These are phyloP conservation scores for Calonectria hongkongensis DNA, from an alignment of 2,329 filamentous ascomycete species.

Conservation along the genomic window DNA sequence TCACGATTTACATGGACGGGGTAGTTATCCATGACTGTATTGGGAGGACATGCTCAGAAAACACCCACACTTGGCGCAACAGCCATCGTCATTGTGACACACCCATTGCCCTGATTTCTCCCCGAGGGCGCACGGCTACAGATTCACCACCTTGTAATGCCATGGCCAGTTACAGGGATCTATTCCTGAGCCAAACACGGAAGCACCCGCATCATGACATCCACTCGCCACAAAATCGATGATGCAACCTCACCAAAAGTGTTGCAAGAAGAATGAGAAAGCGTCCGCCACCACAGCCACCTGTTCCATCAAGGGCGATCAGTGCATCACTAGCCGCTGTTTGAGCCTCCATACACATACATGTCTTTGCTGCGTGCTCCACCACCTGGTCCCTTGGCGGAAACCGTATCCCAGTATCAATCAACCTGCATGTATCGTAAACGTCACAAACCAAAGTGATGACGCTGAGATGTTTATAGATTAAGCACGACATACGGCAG, in stretches of 20 bases:
- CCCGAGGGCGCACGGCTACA: slow-evolving; percentile 40
- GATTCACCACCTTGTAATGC: slow-evolving; percentile 26
- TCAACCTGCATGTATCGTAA: slow-evolving; percentile 43
- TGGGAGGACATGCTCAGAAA: background rate
- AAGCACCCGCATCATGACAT: slow-evolving; percentile 16
- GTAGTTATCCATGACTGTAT: background rate
- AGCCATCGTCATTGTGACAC: slow-evolving; percentile 47
- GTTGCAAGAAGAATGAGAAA: slow-evolving; percentile 42
- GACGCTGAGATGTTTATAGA: slow-evolving; percentile 49
- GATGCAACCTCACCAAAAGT: slow-evolving; percentile 37
- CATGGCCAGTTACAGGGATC: background rate
- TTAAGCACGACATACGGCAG: slow-evolving; percentile 5
- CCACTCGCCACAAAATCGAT: slow-evolving; percentile 43
- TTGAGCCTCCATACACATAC: slow-evolving; percentile 42
- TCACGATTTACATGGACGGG: slow-evolving; percentile 2
- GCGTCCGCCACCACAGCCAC: slow-evolving; percentile 51
- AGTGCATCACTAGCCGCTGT: slow-evolving; percentile 41
- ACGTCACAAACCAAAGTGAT: slow-evolving; percentile 52
- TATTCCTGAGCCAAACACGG: slow-evolving; percentile 12
- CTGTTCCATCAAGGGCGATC: slow-evolving; percentile 43
- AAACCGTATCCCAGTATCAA: slow-evolving; percentile 29
- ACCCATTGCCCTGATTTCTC: slow-evolving; percentile 45
- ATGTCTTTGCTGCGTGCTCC: slow-evolving; percentile 17
- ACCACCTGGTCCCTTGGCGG: slow-evolving; percentile 47
- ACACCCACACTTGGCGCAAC: slow-evolving; percentile 21